Base-by-base conservation (phyloP, 352 stramenopile species). In the Phytophthora cajani region DNA sequence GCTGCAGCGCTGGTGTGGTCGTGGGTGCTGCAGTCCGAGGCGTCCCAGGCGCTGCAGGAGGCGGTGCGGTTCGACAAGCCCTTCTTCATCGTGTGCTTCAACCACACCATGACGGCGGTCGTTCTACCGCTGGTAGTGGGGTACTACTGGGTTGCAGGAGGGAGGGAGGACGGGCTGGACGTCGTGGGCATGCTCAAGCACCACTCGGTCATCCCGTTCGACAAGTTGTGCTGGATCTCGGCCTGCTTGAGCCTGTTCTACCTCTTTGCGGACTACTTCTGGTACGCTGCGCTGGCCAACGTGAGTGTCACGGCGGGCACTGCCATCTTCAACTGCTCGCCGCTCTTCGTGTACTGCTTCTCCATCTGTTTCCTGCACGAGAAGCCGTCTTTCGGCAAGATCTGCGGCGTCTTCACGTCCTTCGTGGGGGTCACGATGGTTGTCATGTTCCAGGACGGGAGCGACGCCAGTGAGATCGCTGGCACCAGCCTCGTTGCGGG, bases 261-360 rank as follows among this genome's bases (percentile, higher is more conserved):
- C 69, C 75, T 74, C 27, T 57, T 79, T 2, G 77, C 79, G 25
- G 79, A 88, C 59, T 89, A 87, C 72, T 86, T 89, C 42, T 88
- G 79, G 81, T 89, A 85, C 64, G 74, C 78, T 0, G 77, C 81
- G 40, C 64, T 88, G 21, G 58, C 67, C 36, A 78, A 74, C 40
- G 74, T 87, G 33, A 89, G 75, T 58, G 79, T 87, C 19, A 71
- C 75, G 2, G 73, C 77, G 1, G 78, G 79, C 17, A 88, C 75
- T 0, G 75, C 79, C 2, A 84, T 89, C 47, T 87, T 85, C 79
- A 89, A 85, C 67, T 83, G 72, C 61, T 85, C 79, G 36, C 79
- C 79, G 25, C 69, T 89, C 7, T 89, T 89, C 46, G 81, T 89
- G n/a, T 89, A 87, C 76, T 86, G 75, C 67, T 89, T 89, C 58